A percentile compares a stretch with the other conserved stretches of the same genome.
phyloP scores from a whole-genome alignment of 2,329 filamentous ascomycete genomes.

The Uncinocarpus reesii region DNA sequence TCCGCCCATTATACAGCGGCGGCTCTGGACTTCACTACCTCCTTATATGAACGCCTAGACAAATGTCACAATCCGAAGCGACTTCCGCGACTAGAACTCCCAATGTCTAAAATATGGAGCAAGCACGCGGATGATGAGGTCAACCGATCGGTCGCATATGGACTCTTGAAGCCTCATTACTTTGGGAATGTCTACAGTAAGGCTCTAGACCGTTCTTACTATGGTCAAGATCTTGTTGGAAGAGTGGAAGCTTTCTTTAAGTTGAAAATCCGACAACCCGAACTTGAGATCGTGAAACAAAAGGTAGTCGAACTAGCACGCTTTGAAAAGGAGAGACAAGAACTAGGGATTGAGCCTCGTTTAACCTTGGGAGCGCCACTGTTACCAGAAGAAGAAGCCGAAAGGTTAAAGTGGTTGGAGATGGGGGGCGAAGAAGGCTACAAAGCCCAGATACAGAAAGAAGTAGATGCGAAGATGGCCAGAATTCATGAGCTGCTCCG shows the following conservation, averaged over 20 bases:
- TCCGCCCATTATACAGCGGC: neutral
- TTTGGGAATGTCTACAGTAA: neutral
- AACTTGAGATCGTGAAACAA: constrained; percentile 3
- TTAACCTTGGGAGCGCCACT: neutral
- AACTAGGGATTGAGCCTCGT: neutral
- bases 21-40: neutral
- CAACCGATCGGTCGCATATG: neutral
- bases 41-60: neutral
- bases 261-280: neutral
- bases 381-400: neutral
- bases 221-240: neutral
- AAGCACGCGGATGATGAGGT: neutral
- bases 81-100: neutral
- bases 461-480: neutral
- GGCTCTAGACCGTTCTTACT: neutral
- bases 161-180: neutral
- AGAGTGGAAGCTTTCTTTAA: neutral
- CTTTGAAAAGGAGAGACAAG: constrained; percentile 3
- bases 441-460: neutral
- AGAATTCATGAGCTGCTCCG: neutral
- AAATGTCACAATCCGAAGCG: neutral
- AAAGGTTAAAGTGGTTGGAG: neutral
- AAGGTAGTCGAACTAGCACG: constrained; percentile 1
- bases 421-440: neutral
- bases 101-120: neutral